Conservation (phyloP, 2,329 filamentous ascomycete species). For the Alternaria incomplexa region DNA sequence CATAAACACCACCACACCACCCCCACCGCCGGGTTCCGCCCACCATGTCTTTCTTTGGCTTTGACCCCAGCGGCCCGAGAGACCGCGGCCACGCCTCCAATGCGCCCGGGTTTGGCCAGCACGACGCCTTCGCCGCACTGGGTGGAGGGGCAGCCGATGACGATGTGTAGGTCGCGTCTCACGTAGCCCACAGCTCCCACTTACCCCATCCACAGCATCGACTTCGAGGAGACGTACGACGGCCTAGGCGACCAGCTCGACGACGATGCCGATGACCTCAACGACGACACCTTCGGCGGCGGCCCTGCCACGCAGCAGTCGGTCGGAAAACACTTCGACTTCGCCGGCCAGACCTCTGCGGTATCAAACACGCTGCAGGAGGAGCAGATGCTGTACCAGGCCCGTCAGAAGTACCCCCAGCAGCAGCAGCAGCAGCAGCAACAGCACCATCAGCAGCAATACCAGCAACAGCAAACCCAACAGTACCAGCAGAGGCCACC, state of each 20-base stretch:
- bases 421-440: slow-evolving; percentile 3
- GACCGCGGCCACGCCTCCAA: slow-evolving; percentile 69
- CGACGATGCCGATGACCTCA: slow-evolving; percentile 91
- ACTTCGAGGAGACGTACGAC: slow-evolving; percentile 98
- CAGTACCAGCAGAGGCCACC: slow-evolving; percentile 47
- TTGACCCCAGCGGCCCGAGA: slow-evolving; percentile 72
- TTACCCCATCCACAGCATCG: slow-evolving; percentile 65
- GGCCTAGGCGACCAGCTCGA: slow-evolving; percentile 89
- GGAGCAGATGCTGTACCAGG: slow-evolving; percentile 83
- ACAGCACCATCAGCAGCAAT: slow-evolving; percentile 34
- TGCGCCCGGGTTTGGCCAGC: slow-evolving; percentile 82
- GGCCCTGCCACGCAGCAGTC: slow-evolving; percentile 56
- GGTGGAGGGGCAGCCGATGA: slow-evolving; percentile 65
- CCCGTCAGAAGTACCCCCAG: slow-evolving; percentile 66
- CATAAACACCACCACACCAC: slow-evolving; percentile 5
- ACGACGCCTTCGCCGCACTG: slow-evolving; percentile 88
- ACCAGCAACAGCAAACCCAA: slow-evolving; percentile 4
- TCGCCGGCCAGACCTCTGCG: slow-evolving; percentile 90
- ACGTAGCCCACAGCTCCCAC: slow-evolving; percentile 41
- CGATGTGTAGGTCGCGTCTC: slow-evolving; percentile 58
- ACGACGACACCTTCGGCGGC: slow-evolving; percentile 87
- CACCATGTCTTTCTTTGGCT: slow-evolving; percentile 90
- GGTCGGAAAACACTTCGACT: slow-evolving; percentile 94
- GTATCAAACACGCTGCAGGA: slow-evolving; percentile 86
- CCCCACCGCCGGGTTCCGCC: slow-evolving; percentile 16